Base-by-base conservation (phyloP, 257 asterid genomes). In the Echium plantagineum region DNA sequence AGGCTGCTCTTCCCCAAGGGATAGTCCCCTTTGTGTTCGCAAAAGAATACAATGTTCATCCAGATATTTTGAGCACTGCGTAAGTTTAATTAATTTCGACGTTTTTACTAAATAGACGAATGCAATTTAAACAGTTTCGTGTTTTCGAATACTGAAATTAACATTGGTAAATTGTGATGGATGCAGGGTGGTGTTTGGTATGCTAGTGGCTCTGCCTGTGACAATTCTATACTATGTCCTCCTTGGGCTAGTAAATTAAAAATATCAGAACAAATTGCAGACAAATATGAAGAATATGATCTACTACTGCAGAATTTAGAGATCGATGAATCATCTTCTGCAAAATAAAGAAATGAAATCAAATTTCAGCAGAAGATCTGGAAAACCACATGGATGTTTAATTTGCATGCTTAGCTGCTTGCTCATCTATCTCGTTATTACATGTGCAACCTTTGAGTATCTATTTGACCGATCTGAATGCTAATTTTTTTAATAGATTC, bases 1-100 rank as follows among this genome's bases (percentile, higher is more conserved):
- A 89, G 97, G 97, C 97, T 66, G 97, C 97, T 17, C 85, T 89
- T 71, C 97, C 97, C 22, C 97, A 89, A 75, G 95, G 95, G 38
- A 80, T 89, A 67, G 95, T 89, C 28, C 97, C 95, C 42, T 85
- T 88, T 52, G 96, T 85, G 74, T 85, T 85, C 62, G 95, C 96
- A 3, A 85, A 89, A 69, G 96, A 85, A 63, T 89, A 89, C 77
- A 82, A 86, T 54, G 95, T 89, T 60, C 97, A 89, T 63, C 87
- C 97, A 3, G 94, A 86, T 69, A 89, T 89, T 17, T 76, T 89
- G 9, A 89, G 95, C 82, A 89, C 97, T 15, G 97, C 94, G 97
- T 89, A 79, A 82, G 91, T 69, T 49, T 28, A 28, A 2, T 28
- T 28, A 28, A 28, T 28, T 28, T 28, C 5, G 32, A 28, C 6